These are phyloP conservation scores for Polyrhizophydium stewartii DNA, from an alignment of 371 early-diverging fungal genomes.

Conservation along the genomic window DNA sequence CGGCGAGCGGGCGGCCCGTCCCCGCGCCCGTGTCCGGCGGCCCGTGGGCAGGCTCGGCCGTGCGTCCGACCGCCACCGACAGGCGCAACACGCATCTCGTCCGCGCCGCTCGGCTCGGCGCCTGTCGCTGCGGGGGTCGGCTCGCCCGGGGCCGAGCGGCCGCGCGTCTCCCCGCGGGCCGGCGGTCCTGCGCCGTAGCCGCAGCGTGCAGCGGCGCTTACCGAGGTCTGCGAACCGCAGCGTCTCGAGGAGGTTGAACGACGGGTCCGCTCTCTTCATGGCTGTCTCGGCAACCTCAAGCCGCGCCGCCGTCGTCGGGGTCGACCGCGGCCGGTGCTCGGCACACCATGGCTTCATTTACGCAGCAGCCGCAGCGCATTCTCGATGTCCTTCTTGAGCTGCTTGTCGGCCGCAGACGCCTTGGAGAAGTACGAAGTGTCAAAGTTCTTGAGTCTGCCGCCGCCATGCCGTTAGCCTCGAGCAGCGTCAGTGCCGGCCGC, in stretches of 20 bases:
- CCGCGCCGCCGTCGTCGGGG: not conserved
- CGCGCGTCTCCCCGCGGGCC: no score
- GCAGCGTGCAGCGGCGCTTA: conserved; percentile 29
- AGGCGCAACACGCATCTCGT: no score
- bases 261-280: no score
- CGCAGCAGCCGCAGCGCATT: conserved; percentile 6
- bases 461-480: not conserved
- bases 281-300: no score
- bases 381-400: conserved; percentile 29
- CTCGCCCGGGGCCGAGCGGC: no score
- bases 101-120: no score
- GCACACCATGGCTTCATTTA: not conserved
- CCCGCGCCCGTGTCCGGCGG: no score
- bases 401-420: conserved; percentile 31
- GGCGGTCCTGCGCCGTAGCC: not conserved
- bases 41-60: no score
- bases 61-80: no score
- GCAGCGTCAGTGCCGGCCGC: not conserved
- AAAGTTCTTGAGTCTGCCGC: conserved; percentile 1
- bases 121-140: no score
- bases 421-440: conserved; percentile 32
- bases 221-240: conserved; percentile 37
- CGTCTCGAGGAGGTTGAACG: conserved; percentile 10
- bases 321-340: no score
- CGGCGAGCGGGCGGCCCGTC: not conserved